Evolutionary conservation across 2,329 filamentous ascomycete species (phyloP), one percentile per base, ranked within the genome.

Genomic region (Pseudohalonectria lignicola): DNA sequence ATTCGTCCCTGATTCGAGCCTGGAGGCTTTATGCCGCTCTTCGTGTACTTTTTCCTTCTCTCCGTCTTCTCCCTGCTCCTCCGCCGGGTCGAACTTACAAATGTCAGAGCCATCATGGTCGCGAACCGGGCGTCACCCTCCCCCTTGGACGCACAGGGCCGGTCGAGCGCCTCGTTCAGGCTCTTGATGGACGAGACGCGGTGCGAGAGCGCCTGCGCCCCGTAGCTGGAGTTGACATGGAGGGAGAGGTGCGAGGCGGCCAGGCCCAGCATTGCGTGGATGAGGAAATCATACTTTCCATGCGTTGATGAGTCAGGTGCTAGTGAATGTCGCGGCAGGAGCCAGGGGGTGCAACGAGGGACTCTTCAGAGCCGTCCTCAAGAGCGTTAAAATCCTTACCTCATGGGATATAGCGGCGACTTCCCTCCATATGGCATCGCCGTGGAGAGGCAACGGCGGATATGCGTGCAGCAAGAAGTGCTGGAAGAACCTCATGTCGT

Each of bases 401-500:
- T 52, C 40, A 28, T 64, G 59, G 2, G 60, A 59, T 20, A 64
- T 51, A 12, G 53, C 48, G 2, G 59, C 59, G 2, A 59, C 55
- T 18, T 54, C 46, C 33, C 50, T 53, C 61, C 62, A 65, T 1
- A 63, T 47, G 5, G 42, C 40, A 17, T 53, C 54, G 0, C 59
- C 58, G 30, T 51, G 52, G 10, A 63, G 48, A 2, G 62, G 62
- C 1, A 64, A 37, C 3, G 61, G 50, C 6, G 61, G 62, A 37
- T 63, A 63, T 2, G 67, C 67, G 7, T 60, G 52, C 5, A 65
- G 52, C 8, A 73, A 44, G 44, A 71, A 74, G 44, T 73, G 68
- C 37, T 70, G 65, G 45, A 72, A 72, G 50, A 70, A 68, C 16
- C 64, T 58, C 50, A 73, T 57, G 40, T 73, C 67, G 25, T 64